Conservation (phyloP, 2,329 filamentous ascomycete species). For the Mycogone perniciosa region DNA sequence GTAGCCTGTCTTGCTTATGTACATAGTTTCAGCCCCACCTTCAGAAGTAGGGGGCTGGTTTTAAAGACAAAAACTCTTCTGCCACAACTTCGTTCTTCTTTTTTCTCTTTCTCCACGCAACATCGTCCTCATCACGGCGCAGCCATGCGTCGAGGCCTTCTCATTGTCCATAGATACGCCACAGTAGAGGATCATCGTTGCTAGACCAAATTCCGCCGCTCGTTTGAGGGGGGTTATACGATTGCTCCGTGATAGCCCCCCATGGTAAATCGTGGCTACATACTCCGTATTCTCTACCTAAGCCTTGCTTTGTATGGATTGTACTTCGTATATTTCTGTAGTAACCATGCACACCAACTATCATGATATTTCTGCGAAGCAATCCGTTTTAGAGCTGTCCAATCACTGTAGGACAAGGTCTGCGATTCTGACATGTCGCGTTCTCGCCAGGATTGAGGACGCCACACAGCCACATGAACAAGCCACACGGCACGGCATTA, state of each 20-base stretch:
- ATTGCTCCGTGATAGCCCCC: conserved; percentile 34
- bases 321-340: background rate
- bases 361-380: too few species aligned
- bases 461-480: background rate
- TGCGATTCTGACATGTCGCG: too few species aligned
- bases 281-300: conserved; percentile 10
- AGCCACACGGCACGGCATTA: conserved; percentile 10
- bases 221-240: conserved; percentile 39
- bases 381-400: too few species aligned
- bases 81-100: background rate
- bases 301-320: background rate
- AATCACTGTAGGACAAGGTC: too few species aligned
- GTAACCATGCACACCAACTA: too few species aligned
- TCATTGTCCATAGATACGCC: conserved; percentile 20
- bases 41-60: too few species aligned
- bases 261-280: conserved; percentile 40
- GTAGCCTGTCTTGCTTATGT: too few species aligned
- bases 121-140: conserved; percentile 20
- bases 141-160: conserved; percentile 14
- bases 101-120: conserved; percentile 23
- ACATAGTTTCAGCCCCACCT: background rate
- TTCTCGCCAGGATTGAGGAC: too few species aligned
- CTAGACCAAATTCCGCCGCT: conserved; percentile 34
- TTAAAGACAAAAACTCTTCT: background rate
- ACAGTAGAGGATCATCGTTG: conserved; percentile 21